A percentile compares a stretch with the other conserved stretches of the same genome.
Evolutionary conservation across 2,329 filamentous ascomycete species (phyloP).

Genomic region (Zymoseptoria pseudotritici): DNA sequence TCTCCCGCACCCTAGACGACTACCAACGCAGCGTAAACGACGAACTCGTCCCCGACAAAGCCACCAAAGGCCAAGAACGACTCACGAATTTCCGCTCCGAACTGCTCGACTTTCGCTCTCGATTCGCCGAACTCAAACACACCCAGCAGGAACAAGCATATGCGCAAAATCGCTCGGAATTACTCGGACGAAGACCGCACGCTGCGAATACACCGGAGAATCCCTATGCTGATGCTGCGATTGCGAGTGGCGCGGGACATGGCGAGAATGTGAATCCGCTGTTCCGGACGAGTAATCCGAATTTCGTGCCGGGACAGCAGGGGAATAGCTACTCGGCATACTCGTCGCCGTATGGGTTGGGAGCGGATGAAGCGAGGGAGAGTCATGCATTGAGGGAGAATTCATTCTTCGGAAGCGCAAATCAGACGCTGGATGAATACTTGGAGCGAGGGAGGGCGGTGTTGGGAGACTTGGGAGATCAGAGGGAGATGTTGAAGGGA

Average conservation of each 20-base stretch:
- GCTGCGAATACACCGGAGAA: conserved; percentile 68
- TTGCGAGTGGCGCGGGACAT: conserved; percentile 22
- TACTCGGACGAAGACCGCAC: conserved; percentile 79
- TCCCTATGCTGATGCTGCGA: conserved; percentile 64
- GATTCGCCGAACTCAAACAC: conserved; percentile 70
- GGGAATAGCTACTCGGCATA: conserved; percentile 35
- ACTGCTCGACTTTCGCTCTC: conserved; percentile 67
- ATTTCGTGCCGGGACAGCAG: conserved; percentile 24
- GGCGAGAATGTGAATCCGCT: conserved; percentile 30
- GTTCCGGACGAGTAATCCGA: conserved; percentile 31
- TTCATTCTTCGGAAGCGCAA: conserved; percentile 74
- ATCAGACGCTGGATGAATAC: conserved; percentile 85
- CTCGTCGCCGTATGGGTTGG: conserved; percentile 30
- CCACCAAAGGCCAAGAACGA: conserved; percentile 80
- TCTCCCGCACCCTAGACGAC: conserved; percentile 85
- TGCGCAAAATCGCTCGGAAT: conserved; percentile 57
- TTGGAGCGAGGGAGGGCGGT: conserved; percentile 86
- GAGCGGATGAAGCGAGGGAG: conserved; percentile 47
- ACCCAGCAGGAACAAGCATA: conserved; percentile 58
- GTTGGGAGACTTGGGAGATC: conserved; percentile 76
- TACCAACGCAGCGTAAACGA: conserved; percentile 79
- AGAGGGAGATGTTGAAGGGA: conserved; percentile 89
- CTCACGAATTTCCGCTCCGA: conserved; percentile 79
- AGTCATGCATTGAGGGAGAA: conserved; percentile 82
- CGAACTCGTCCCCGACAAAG: conserved; percentile 84